A percentile compares a stretch with the other conserved stretches of the same genome.
Evolutionary conservation across 192 early-diverging fungal species (phyloP).

Genomic region (Anaeromyces robustus): DNA sequence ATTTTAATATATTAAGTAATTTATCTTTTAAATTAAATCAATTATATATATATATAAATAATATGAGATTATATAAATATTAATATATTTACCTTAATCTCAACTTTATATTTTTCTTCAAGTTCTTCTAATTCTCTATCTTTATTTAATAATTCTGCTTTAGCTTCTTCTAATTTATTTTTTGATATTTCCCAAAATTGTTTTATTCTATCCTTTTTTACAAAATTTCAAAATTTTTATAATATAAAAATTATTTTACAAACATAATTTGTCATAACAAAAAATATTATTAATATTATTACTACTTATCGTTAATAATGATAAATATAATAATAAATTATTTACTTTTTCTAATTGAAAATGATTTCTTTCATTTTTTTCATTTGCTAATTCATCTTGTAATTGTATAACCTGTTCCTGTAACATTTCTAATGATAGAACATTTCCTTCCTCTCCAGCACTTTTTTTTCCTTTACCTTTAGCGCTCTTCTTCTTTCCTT

Average conservation of each 20-base stretch:
- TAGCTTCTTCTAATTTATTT: constrained; percentile 23
- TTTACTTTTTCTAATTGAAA: constrained; percentile 43
- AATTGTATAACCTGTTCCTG: constrained; percentile 3
- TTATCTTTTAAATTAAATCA: too few species aligned
- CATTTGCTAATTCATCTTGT: constrained; percentile 26
- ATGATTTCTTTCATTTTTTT: constrained; percentile 40
- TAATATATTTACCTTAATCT: constrained; percentile 30
- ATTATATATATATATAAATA: background rate
- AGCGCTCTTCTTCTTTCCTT: background rate
- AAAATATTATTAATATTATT: background rate
- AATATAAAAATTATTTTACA: too few species aligned
- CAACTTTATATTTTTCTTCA: constrained; percentile 50
- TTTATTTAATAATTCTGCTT: constrained; percentile 35
- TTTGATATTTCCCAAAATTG: constrained; percentile 46
- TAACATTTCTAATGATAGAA: background rate
- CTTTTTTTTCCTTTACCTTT: background rate
- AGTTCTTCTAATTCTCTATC: constrained; percentile 43
- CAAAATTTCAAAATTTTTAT: too few species aligned
- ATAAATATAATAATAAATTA: background rate
- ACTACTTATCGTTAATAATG: constrained; percentile 45
- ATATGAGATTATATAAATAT: background rate
- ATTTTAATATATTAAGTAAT: too few species aligned
- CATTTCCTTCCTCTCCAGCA: background rate
- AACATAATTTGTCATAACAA: too few species aligned
- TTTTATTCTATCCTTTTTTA: constrained; percentile 42